A percentile compares a stretch with the other conserved stretches of the same genome.
Conservation (phyloP, 2,329 filamentous ascomycete species). For the Alternaria viburni region DNA sequence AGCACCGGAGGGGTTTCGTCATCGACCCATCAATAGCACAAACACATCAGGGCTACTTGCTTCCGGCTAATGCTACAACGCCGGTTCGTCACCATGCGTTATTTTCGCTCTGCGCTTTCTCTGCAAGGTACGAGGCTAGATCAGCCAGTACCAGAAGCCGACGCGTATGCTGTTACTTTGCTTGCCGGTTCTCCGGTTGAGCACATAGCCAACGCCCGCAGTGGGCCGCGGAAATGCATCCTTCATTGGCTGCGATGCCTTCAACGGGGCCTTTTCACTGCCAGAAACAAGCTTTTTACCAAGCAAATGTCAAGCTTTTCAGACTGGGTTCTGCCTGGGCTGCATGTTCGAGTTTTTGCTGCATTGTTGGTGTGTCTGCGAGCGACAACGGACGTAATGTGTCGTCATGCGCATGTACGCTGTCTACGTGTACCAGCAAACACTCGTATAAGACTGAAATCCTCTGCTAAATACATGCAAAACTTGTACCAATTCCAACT, state of each 20-base stretch:
- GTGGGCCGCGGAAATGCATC: neutral
- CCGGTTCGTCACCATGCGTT: constrained; percentile 2
- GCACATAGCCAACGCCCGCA: neutral
- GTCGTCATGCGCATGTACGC: constrained; percentile 19
- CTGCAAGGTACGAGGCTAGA: constrained; percentile 2
- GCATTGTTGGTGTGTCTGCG: neutral
- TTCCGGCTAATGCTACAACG: neutral
- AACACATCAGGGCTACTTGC: neutral
- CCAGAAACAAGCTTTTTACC: constrained; percentile 37
- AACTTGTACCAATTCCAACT: neutral
- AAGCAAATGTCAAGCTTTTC: constrained; percentile 40
- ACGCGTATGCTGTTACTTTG: neutral
- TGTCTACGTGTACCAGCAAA: constrained; percentile 2
- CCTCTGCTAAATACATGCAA: neutral
- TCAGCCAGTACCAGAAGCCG: neutral
- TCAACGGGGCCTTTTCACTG: neutral
- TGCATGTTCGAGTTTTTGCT: neutral
- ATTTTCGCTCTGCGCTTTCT: neutral
- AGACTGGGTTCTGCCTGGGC: neutral
- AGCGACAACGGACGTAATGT: constrained; percentile 6
- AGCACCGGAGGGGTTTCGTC: neutral
- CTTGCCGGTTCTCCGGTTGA: neutral
- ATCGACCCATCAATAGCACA: neutral
- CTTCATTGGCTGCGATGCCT: neutral
- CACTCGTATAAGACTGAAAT: neutral